Percentiles rank a stretch among this genome's conserved stretches.
These are phyloP conservation scores for Dryadomyces quercus-mongolicae DNA, from an alignment of 2,329 filamentous ascomycete species.

Conservation along the genomic window DNA sequence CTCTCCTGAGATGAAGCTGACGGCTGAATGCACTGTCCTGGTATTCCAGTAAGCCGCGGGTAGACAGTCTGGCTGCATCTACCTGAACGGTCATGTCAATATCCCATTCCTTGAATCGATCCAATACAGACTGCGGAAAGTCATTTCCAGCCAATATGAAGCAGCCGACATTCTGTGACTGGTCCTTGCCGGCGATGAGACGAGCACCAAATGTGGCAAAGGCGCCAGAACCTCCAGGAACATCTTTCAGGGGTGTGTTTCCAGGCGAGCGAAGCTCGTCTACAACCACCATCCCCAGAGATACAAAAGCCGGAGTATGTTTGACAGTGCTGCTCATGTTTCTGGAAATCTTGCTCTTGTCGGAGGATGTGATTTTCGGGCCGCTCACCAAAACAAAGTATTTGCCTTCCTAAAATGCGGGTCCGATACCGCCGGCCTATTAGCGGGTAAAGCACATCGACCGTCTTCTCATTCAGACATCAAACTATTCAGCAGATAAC, in stretches of 20 bases:
- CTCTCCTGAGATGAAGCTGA: slow-evolving; percentile 1
- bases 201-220: slow-evolving; percentile 1
- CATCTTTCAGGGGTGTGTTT: neutral
- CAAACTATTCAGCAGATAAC: too few species aligned
- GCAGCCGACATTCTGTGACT: neutral
- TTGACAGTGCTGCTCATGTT: neutral
- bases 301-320: neutral
- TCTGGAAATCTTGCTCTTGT: neutral
- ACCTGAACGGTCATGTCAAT: neutral
- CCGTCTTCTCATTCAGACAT: too few species aligned
- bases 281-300: slow-evolving; percentile 3
- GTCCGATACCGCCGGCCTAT: too few species aligned
- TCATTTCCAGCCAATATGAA: slow-evolving; percentile 4
- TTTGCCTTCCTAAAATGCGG: too few species aligned
- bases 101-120: neutral
- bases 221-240: slow-evolving; percentile 2
- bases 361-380: too few species aligned
- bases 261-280: slow-evolving; percentile 2
- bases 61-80: neutral
- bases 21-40: slow-evolving; percentile 1
- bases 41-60: slow-evolving; percentile 3
- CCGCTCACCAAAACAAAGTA: too few species aligned
- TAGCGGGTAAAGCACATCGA: too few species aligned
- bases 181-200: neutral
- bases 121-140: neutral